Evolutionary conservation across 192 early-diverging fungal species (phyloP).

Genomic region (Entrophospora sp.): DNA sequence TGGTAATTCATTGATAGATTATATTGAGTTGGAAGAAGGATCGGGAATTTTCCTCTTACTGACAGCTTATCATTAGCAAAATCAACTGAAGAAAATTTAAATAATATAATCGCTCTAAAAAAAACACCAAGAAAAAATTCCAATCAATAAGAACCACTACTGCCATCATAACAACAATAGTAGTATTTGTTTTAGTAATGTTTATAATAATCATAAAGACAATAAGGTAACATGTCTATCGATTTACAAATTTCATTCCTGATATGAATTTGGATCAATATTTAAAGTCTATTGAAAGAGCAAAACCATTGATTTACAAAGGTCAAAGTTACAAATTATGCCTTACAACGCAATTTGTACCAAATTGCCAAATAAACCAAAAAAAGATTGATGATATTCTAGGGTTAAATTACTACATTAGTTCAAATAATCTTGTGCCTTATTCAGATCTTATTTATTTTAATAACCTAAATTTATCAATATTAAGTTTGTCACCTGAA

Average conservation of each 20-base stretch:
- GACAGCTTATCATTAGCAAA: slow-evolving; percentile 15
- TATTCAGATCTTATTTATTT: slow-evolving; percentile 70
- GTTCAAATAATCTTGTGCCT: slow-evolving; percentile 75
- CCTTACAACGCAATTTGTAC: slow-evolving; percentile 75
- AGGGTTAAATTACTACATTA: slow-evolving; percentile 54
- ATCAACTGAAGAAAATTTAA: neutral
- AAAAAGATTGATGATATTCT: slow-evolving; percentile 29
- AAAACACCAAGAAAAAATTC: slow-evolving; percentile 5
- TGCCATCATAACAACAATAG: no score
- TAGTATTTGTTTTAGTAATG: no score
- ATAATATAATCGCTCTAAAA: neutral
- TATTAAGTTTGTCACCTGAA: slow-evolving; percentile 58
- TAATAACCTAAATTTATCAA: slow-evolving; percentile 22
- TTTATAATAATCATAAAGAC: no score
- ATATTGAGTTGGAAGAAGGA: neutral
- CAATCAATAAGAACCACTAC: no score
- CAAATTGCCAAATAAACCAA: slow-evolving; percentile 21
- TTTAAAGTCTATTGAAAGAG: slow-evolving; percentile 45
- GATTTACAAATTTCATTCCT: slow-evolving; percentile 33
- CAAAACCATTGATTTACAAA: slow-evolving; percentile 52
- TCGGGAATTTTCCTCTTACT: slow-evolving; percentile 11
- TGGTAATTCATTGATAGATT: neutral
- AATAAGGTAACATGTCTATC: no score
- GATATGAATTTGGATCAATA: slow-evolving; percentile 42
- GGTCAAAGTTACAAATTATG: slow-evolving; percentile 97